These are phyloP conservation scores for Dimocarpus longan DNA, from an alignment of 345 rosid species.

Conservation along the genomic window DNA sequence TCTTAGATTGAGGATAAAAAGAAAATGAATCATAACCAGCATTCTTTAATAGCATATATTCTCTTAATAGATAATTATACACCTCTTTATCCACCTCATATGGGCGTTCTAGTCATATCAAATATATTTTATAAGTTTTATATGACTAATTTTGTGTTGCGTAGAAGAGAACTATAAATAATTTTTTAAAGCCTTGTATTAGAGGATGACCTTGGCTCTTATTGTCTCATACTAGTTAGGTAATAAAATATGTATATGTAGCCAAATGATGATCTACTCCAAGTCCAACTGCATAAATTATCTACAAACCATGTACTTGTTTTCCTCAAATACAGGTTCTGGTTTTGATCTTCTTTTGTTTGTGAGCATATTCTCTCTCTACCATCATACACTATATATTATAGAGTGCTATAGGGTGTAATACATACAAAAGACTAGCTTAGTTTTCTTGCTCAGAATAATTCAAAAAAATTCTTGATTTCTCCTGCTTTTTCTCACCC, in stretches of 20 bases:
- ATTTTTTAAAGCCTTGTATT: too few relatives aligned
- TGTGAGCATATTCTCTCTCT: background rate
- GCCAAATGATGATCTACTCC: background rate
- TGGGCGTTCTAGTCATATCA: too few relatives aligned
- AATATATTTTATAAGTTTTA: too few relatives aligned
- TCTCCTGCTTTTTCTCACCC: background rate
- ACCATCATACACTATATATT: background rate
- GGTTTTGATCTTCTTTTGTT: background rate
- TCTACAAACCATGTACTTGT: background rate
- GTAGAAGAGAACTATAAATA: too few relatives aligned
- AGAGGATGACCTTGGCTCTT: too few relatives aligned
- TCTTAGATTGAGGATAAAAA: too few relatives aligned
- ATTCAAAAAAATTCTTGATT: conserved; percentile 15
- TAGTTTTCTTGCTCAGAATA: conserved; percentile 36
- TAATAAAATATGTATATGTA: too few relatives aligned
- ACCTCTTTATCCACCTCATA: too few relatives aligned
- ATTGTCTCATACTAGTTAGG: background rate
- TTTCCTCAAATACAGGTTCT: background rate
- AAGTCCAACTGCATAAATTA: background rate
- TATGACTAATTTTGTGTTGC: too few relatives aligned
- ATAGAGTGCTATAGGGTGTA: background rate
- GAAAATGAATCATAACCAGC: too few relatives aligned
- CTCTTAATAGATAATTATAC: too few relatives aligned
- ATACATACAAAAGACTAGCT: background rate
- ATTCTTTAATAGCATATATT: too few relatives aligned